A percentile compares a stretch with the other conserved stretches of the same genome.
Evolutionary conservation across 176 grass and related monocot species (phyloP).

Genomic region (Eragrostis curvula): DNA sequence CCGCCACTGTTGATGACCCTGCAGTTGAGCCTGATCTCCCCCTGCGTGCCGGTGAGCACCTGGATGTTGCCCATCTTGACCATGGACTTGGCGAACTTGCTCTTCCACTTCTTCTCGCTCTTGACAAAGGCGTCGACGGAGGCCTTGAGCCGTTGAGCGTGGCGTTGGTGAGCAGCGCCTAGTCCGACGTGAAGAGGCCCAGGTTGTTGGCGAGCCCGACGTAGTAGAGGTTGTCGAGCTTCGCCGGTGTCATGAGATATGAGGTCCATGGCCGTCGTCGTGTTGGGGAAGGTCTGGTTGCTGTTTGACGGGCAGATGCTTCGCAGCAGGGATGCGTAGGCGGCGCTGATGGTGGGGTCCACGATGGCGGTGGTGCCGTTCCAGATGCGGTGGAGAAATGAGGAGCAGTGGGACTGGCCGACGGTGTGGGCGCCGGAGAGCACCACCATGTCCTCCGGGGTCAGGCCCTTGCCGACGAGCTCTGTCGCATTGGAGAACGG

Average conservation of each 20-base stretch:
- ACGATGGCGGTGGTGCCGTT: constrained; percentile 51
- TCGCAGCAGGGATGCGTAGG: constrained; percentile 63
- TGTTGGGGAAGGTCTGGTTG: constrained; percentile 61
- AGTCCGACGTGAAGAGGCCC: constrained; percentile 70
- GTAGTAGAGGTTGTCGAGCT: constrained; percentile 79
- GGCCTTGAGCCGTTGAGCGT: constrained; percentile 52
- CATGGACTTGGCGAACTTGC: constrained; percentile 69
- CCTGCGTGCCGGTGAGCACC: constrained; percentile 64
- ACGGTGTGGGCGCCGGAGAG: constrained; percentile 72
- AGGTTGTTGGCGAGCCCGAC: constrained; percentile 58
- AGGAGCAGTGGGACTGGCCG: constrained; percentile 58
- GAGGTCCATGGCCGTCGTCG: constrained; percentile 58
- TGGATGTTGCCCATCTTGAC: constrained; percentile 77
- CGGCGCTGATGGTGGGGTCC: constrained; percentile 60
- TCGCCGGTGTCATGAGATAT: constrained; percentile 58
- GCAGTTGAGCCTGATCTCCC: constrained; percentile 74
- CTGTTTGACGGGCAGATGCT: constrained; percentile 57
- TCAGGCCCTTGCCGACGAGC: constrained; percentile 57
- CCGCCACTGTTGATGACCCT: constrained; percentile 64
- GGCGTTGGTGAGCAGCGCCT: constrained; percentile 59
- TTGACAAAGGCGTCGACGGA: constrained; percentile 59
- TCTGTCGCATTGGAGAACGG: constrained; percentile 35
- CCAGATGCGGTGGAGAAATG: constrained; percentile 57
- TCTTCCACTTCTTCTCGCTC: constrained; percentile 57
- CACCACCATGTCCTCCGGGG: constrained; percentile 66